Evolutionary conservation across 108 stramenopile genomes (phyloP).

Genomic region (Cylindrotheca closterium): DNA sequence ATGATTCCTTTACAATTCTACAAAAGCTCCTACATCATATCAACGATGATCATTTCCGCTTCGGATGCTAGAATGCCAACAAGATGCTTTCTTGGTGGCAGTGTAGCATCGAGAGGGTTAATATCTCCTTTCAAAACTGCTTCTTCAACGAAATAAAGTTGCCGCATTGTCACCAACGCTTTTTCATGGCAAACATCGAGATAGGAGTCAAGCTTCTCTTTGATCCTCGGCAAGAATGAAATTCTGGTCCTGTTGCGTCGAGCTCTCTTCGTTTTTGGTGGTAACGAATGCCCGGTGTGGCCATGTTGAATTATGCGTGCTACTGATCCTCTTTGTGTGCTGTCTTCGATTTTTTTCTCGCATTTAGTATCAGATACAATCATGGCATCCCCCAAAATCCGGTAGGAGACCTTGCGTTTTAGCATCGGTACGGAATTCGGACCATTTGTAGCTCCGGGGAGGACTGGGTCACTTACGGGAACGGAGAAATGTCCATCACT

Average conservation of each 20-base stretch:
- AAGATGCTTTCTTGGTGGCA: conserved; percentile 37
- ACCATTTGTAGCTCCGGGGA: conserved; percentile 22
- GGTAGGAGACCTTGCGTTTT: conserved; percentile 80
- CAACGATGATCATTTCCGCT: conserved; percentile 80
- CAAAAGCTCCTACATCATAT: conserved; percentile 75
- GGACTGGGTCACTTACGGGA: conserved; percentile 42
- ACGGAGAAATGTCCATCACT: conserved; percentile 20
- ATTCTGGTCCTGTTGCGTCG: conserved; percentile 77
- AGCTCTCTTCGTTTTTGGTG: conserved; percentile 73
- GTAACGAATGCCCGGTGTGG: conserved; percentile 43
- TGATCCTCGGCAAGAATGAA: conserved; percentile 75
- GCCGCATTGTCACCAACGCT: conserved; percentile 72
- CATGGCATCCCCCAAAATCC: conserved; percentile 63
- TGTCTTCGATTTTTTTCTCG: conserved; percentile 21
- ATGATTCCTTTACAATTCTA: neutral
- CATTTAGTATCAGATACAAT: conserved; percentile 5
- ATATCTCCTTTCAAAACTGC: conserved; percentile 58
- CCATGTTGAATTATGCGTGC: conserved; percentile 51
- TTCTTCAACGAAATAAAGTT: conserved; percentile 78
- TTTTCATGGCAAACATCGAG: conserved; percentile 61
- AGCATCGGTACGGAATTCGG: conserved; percentile 36
- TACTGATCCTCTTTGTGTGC: conserved; percentile 33
- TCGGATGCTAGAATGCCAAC: conserved; percentile 62
- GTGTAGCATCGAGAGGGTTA: conserved; percentile 32
- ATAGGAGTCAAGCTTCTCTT: conserved; percentile 61